Evolutionary conservation across 2,329 filamentous ascomycete genomes (phyloP), one percentile per base, ranked within the genome.

Genomic region (Grosmannia serpens): DNA sequence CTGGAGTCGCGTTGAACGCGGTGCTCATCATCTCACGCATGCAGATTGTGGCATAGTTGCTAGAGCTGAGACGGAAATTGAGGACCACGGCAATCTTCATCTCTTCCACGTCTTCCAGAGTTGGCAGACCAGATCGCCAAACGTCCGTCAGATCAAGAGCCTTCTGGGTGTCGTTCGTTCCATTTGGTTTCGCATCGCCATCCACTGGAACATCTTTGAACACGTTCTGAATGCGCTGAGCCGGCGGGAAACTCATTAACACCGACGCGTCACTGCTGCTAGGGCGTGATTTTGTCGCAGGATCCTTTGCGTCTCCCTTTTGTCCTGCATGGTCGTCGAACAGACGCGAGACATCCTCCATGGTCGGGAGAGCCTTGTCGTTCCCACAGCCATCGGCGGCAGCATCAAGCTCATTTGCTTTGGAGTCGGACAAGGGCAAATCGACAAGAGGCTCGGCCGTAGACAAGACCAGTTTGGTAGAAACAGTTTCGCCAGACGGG

Each of bases 11-110:
- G 22, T 15, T 13, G n/a, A 55, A 15, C 6, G 53, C 20, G 26
- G 51, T 56, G 56, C 61, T 60, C 66, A 67, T 68, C 58, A 72
- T 68, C 64, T 72, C 70, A 2, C 70, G 69, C 27, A 73, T 65
- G 26, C 70, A 70, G 58, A 73, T 65, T 17, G 70, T 73, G 1
- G 70, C 70, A 51, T 73, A 73, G 63, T 70, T 71, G 65, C 70
- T 73, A 20, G 66, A 60, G 55, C 66, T 67, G 9, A 73, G 64
- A 41, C 69, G 67, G 59, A 73, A 72, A 59, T 71, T 71, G 35
- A 73, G 67, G 9, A 68, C 65, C 9, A 73, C 70, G 22, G 70
- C 70, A 60, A 73, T 67, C 61, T 70, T 69, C 57, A 65, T 61
- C 29, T 65, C 64, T 20, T 67, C 65, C 11, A 6, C 27, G n/a